phyloP scores from a whole-genome alignment of 129 eudicot genomes.

The Arctium lappa region DNA sequence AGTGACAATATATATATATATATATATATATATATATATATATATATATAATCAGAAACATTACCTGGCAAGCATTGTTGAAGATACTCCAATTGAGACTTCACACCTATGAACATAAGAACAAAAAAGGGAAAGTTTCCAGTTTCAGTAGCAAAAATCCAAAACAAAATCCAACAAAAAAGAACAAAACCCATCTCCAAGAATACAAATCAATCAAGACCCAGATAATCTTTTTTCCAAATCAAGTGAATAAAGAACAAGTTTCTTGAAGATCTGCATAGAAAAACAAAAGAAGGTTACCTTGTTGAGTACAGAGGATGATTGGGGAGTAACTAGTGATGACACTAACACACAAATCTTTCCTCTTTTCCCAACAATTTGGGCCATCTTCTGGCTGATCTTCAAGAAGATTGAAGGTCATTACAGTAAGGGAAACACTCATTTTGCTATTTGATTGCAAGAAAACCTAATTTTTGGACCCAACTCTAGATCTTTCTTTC shows the following conservation, averaged over 20 bases:
- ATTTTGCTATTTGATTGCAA: constrained; percentile 32
- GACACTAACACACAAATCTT: constrained; percentile 86
- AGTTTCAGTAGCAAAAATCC: constrained; percentile 14
- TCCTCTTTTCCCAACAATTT: constrained; percentile 94
- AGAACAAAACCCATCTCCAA: constrained; percentile 32
- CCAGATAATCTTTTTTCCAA: constrained; percentile 25
- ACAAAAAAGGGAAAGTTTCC: neutral
- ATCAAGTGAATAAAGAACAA: constrained; percentile 2
- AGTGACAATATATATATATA: neutral
- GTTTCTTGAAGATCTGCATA: constrained; percentile 30
- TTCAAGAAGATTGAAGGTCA: constrained; percentile 94
- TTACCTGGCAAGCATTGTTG: constrained; percentile 91
- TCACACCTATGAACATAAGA: constrained; percentile 62
- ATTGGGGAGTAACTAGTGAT: constrained; percentile 89
- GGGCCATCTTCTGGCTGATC: constrained; percentile 80
- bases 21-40: too few species aligned
- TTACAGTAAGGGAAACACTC: constrained; percentile 88
- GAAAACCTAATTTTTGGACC: constrained; percentile 9
- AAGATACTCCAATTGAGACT: constrained; percentile 85
- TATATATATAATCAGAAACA: neutral
- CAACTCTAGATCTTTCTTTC: constrained; percentile 18
- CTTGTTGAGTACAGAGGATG: constrained; percentile 94
- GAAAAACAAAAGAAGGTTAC: constrained; percentile 23
- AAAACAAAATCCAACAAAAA: constrained; percentile 13
- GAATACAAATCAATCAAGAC: constrained; percentile 21